phyloP scores from a whole-genome alignment of 352 stramenopile species.

The Phytophthora vignae region DNA sequence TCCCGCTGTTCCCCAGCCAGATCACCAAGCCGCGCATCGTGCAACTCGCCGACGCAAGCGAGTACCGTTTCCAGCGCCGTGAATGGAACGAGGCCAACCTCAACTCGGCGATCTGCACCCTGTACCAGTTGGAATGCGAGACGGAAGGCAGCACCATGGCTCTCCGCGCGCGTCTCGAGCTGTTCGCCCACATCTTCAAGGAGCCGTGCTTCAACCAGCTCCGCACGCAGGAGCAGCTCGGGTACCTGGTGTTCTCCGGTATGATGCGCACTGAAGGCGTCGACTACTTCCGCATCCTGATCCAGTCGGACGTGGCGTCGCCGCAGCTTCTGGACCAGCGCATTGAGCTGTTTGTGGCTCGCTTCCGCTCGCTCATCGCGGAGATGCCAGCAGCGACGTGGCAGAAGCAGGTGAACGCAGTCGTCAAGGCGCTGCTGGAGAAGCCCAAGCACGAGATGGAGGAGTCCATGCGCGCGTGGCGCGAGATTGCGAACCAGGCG shows the following conservation, averaged over 20 bases:
- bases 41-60: conserved; percentile 51
- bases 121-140: conserved; percentile 76
- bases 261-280: conserved; percentile 56
- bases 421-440: conserved; percentile 65
- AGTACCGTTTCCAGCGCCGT: conserved; percentile 63
- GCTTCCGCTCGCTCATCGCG: conserved; percentile 51
- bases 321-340: conserved; percentile 70
- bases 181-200: conserved; percentile 91
- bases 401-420: conserved; percentile 68
- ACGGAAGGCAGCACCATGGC: conserved; percentile 50
- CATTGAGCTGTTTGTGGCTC: conserved; percentile 74
- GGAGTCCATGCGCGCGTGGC: conserved; percentile 69
- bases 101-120: conserved; percentile 79
- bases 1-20: conserved; percentile 63
- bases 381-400: conserved; percentile 44
- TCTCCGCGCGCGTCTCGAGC: conserved; percentile 60
- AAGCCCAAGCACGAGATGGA: conserved; percentile 79
- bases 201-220: conserved; percentile 93
- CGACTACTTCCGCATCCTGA: conserved; percentile 78
- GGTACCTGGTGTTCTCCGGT: conserved; percentile 88
- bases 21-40: conserved; percentile 60
- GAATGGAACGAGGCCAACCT: conserved; percentile 78
- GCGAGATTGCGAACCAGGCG: conserved; percentile 68
- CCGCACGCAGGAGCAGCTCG: conserved; percentile 93
- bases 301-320: conserved; percentile 82